Evolutionary conservation across 768 basidiomycete genomes (phyloP).

Genomic region (Termitomyces sp.): DNA sequence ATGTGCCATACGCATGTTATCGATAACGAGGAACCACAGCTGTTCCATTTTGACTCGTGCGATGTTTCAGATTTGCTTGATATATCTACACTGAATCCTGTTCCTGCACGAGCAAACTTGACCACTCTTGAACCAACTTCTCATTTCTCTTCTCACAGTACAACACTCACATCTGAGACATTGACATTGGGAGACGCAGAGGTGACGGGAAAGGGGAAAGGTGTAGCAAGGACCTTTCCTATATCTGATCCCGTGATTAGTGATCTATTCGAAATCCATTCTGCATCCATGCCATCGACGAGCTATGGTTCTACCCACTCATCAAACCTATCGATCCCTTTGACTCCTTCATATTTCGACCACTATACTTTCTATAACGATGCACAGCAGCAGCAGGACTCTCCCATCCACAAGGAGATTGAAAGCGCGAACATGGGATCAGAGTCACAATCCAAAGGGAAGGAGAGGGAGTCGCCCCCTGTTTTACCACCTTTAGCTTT

Average conservation of each 20-base stretch:
- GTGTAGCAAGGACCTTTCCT: constrained; percentile 48
- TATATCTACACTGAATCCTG: constrained; percentile 6
- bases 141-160: constrained; percentile 29
- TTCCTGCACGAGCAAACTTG: constrained; percentile 8
- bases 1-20: constrained; percentile 39
- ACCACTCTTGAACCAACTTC: constrained; percentile 1
- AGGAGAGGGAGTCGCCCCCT: constrained; percentile 62
- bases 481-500: constrained; percentile 66
- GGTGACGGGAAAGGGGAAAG: constrained; percentile 51
- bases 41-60: constrained; percentile 51
- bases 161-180: constrained; percentile 25
- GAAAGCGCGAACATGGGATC: constrained; percentile 8
- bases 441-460: constrained; percentile 40
- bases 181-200: constrained; percentile 9
- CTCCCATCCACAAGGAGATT: constrained; percentile 8
- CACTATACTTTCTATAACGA: constrained; percentile 6
- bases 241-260: constrained; percentile 36
- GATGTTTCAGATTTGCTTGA: constrained; percentile 24
- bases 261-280: constrained; percentile 38
- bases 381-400: constrained; percentile 15
- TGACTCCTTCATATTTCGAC: constrained; percentile 21
- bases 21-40: constrained; percentile 48
- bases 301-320: constrained; percentile 19
- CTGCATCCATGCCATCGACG: constrained; percentile 21
- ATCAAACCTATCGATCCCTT: constrained; percentile 25